These are phyloP conservation scores for Syncephalastrum contaminatum DNA, from an alignment of 371 early-diverging fungal genomes.

Conservation along the genomic window DNA sequence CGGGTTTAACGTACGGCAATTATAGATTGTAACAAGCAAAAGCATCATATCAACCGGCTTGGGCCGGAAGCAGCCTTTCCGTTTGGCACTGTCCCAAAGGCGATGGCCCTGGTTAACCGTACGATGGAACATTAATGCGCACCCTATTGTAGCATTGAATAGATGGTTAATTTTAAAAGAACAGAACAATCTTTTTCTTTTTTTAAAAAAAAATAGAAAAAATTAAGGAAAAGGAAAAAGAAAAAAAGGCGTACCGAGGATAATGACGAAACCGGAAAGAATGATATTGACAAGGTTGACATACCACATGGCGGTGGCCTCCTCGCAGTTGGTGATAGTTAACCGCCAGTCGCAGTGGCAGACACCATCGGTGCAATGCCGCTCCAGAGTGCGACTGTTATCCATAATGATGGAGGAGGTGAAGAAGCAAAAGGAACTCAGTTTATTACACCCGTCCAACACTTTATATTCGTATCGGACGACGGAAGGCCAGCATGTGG, in stretches of 20 bases:
- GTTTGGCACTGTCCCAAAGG: constrained; percentile 3
- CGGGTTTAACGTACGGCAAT: constrained; percentile 9
- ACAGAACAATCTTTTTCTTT: background rate
- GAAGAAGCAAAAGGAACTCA: constrained; percentile 4
- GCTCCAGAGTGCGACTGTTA: constrained; percentile 8
- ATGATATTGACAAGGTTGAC: constrained; percentile 21
- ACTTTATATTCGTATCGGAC: too few species aligned
- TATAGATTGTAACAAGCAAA: constrained; percentile 12
- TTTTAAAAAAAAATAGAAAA: too few species aligned
- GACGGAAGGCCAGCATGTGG: too few species aligned
- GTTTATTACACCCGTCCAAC: too few species aligned
- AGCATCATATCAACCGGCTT: constrained; percentile 18
- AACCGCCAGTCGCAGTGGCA: constrained; percentile 32
- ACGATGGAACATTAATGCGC: constrained; percentile 8
- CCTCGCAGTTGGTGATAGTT: constrained; percentile 17
- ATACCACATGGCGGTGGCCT: constrained; percentile 13
- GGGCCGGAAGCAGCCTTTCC: constrained; percentile 13
- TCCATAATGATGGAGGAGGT: constrained; percentile 5
- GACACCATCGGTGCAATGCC: constrained; percentile 12
- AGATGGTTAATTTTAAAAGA: background rate
- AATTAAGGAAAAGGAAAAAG: too few species aligned
- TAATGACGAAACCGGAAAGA: constrained; percentile 14
- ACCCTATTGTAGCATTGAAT: background rate
- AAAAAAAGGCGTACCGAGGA: constrained; percentile 12
- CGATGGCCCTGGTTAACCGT: constrained; percentile 7